phyloP scores from a whole-genome alignment of 2,329 filamentous ascomycete genomes.

The Ophiocordyceps australis region DNA sequence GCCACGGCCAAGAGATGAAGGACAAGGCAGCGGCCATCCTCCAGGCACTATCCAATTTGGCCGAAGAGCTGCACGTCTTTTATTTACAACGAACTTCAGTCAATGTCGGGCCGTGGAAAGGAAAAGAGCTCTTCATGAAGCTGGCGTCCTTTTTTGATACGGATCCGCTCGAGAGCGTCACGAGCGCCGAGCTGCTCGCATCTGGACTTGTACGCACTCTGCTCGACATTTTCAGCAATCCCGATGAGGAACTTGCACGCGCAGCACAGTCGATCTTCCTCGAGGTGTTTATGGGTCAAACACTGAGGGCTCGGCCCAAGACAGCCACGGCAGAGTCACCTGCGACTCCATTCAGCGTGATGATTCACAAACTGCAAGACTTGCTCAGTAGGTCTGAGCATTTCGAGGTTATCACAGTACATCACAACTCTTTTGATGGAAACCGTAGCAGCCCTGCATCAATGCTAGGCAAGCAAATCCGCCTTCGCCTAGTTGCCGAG shows the following conservation, averaged over 20 bases:
- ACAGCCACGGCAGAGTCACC: slow-evolving; percentile 50
- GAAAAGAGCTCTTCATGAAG: slow-evolving; percentile 50
- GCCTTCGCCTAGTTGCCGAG: slow-evolving; percentile 74
- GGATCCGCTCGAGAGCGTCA: slow-evolving; percentile 81
- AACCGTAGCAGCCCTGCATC: slow-evolving; percentile 82
- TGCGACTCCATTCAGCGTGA: slow-evolving; percentile 70
- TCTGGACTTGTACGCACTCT: slow-evolving; percentile 79
- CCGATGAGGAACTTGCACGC: slow-evolving; percentile 39
- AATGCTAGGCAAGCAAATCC: slow-evolving; percentile 91
- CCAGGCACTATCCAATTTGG: slow-evolving; percentile 50
- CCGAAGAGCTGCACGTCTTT: slow-evolving; percentile 51
- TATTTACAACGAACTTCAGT: slow-evolving; percentile 40
- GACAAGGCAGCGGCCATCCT: slow-evolving; percentile 65
- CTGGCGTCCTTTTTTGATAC: slow-evolving; percentile 75
- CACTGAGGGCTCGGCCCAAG: slow-evolving; percentile 45
- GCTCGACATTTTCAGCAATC: slow-evolving; percentile 63
- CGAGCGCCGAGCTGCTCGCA: slow-evolving; percentile 81
- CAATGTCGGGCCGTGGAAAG: slow-evolving; percentile 27
- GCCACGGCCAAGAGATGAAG: slow-evolving; percentile 53
- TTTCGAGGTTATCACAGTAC: slow-evolving; percentile 92
- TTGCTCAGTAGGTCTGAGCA: slow-evolving; percentile 91
- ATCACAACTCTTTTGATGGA: slow-evolving; percentile 79
- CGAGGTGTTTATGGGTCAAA: slow-evolving; percentile 76
- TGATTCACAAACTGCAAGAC: slow-evolving; percentile 91
- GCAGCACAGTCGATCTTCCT: slow-evolving; percentile 71